A percentile compares a stretch with the other conserved stretches of the same genome.
phyloP scores from a whole-genome alignment of 768 basidiomycete species.

The Tephrocybe sp. region DNA sequence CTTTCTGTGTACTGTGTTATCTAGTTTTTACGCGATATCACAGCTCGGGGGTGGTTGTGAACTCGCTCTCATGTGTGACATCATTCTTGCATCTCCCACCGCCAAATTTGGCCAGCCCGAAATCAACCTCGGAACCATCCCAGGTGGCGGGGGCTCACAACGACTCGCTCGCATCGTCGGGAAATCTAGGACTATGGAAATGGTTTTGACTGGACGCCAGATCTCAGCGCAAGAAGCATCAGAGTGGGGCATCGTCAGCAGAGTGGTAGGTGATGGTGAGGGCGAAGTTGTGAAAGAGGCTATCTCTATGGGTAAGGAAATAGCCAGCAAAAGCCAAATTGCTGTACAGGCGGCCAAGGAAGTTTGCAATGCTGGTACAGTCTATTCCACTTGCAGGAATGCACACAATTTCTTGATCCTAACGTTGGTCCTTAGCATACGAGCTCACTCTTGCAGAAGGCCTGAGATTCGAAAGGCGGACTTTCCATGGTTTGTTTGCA shows the following conservation, averaged over 20 bases:
- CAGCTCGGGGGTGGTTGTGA: conserved; percentile 98
- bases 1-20: not conserved
- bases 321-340: conserved; percentile 80
- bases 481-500: conserved; percentile 91
- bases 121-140: conserved; percentile 93
- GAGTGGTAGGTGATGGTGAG: conserved; percentile 73
- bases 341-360: conserved; percentile 90
- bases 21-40: not conserved
- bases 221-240: conserved; percentile 82
- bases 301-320: conserved; percentile 69
- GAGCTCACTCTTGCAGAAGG: conserved; percentile 83
- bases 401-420: not conserved
- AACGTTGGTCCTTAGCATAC: conserved; percentile 48
- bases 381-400: conserved; percentile 12
- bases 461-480: conserved; percentile 78
- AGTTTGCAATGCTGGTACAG: conserved; percentile 82
- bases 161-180: conserved; percentile 83
- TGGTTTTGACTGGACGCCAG: conserved; percentile 84
- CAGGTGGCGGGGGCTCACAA: conserved; percentile 93
- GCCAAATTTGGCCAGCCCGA: conserved; percentile 96
- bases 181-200: conserved; percentile 93
- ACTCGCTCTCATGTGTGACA: conserved; percentile 94
- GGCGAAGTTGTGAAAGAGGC: conserved; percentile 87
- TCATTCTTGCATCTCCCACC: conserved; percentile 86
- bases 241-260: conserved; percentile 83